phyloP scores from a whole-genome alignment of 2,329 filamentous ascomycete species.

The Scytalidium lignicola region DNA sequence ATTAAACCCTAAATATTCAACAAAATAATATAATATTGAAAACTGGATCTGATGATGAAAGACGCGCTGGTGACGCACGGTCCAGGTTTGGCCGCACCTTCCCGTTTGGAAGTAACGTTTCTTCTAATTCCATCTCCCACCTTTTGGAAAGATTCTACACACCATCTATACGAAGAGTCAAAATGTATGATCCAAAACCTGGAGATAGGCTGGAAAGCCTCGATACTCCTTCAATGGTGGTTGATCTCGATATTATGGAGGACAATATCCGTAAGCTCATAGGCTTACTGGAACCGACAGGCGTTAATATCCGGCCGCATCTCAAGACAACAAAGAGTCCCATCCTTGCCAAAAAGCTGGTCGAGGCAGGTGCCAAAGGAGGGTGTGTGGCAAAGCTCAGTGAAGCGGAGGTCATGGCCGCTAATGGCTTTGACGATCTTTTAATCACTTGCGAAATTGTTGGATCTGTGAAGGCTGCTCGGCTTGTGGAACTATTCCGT shows the following conservation, averaged over 20 bases:
- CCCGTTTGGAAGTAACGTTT: no score
- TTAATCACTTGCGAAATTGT: conserved; percentile 48
- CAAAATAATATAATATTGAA: no score
- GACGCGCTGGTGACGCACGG: no score
- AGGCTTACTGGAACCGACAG: conserved; percentile 4
- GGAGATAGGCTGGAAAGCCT: conserved; percentile 38
- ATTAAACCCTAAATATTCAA: no score
- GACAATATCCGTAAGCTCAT: conserved; percentile 34
- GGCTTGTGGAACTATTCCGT: conserved; percentile 40
- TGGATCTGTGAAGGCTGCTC: conserved; percentile 38
- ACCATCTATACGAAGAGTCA: conserved; percentile 3
- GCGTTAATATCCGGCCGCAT: conserved; percentile 35
- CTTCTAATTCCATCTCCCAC: no score
- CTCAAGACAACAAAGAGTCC: conserved; percentile 49
- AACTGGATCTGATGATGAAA: no score
- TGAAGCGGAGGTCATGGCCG: conserved; percentile 39
- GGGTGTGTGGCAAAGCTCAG: conserved; percentile 48
- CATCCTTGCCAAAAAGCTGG: conserved; percentile 38
- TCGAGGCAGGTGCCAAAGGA: conserved; percentile 41
- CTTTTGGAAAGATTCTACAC: no score
- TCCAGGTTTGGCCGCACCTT: no score
- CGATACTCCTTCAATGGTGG: conserved; percentile 52
- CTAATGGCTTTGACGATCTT: conserved; percentile 41
- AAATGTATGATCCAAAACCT: conserved; percentile 34
- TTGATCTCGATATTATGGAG: conserved; percentile 47